Evolutionary conservation across 78 protist species (phyloP).

Genomic region (Polysphondylium violaceum): DNA sequence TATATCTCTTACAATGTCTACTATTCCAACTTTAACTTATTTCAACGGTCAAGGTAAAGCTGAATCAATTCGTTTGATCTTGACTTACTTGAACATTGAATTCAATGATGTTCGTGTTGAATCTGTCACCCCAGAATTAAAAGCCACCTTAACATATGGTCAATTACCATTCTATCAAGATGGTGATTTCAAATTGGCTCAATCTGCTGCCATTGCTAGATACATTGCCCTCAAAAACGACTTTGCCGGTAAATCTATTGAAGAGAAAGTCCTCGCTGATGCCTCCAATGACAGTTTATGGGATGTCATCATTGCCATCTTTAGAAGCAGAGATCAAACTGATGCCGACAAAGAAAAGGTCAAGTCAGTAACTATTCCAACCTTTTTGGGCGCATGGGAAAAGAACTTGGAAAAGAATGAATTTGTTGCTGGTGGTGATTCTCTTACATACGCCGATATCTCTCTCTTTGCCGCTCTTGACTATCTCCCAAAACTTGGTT

Average conservation of each 20-base stretch:
- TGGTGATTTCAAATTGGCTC: conserved; percentile 16
- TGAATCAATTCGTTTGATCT: background rate
- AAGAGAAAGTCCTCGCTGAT: conserved; percentile 1
- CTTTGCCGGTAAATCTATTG: background rate
- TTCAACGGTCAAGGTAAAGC: conserved; percentile 4
- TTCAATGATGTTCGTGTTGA: conserved; percentile 9
- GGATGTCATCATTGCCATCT: background rate
- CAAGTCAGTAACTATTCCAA: background rate
- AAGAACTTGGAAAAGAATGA: background rate
- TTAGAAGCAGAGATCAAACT: background rate
- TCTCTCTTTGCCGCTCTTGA: background rate
- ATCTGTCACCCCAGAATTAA: background rate
- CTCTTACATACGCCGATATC: conserved; percentile 4
- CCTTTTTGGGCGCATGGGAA: background rate
- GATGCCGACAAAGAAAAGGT: background rate
- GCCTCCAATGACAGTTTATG: too few species aligned
- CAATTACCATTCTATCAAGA: conserved; percentile 39
- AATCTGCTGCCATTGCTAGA: conserved; percentile 15
- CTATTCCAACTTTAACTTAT: too few species aligned
- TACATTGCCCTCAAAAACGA: conserved; percentile 19
- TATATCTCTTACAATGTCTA: too few species aligned
- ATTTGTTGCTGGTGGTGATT: conserved; percentile 10
- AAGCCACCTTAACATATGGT: background rate
- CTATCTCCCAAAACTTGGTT: conserved; percentile 1
- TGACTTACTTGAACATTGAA: background rate